These are phyloP conservation scores for Kwoniella dejecticola DNA, from an alignment of 768 basidiomycete genomes.

Conservation along the genomic window DNA sequence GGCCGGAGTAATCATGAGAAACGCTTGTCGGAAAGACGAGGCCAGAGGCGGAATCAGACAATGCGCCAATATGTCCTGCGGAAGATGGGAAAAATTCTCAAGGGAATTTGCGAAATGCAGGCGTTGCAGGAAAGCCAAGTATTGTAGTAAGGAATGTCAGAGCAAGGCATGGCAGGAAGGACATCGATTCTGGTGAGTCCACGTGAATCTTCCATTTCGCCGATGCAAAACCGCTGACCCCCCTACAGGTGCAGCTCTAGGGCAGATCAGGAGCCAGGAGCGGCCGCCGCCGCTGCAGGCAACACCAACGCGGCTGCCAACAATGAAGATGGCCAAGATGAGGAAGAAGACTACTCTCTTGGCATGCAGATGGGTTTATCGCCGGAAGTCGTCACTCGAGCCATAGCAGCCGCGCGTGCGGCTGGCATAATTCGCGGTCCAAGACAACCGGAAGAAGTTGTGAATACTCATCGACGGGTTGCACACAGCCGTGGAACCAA, in stretches of 20 bases:
- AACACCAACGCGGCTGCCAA: not conserved
- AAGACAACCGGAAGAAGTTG: not conserved
- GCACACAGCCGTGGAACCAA: not conserved
- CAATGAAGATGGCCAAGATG: constrained; percentile 25
- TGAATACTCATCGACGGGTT: not conserved
- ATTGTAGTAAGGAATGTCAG: constrained; percentile 96
- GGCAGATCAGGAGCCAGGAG: constrained; percentile 26
- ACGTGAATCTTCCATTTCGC: not conserved
- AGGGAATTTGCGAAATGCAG: constrained; percentile 97
- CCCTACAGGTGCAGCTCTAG: constrained; percentile 37
- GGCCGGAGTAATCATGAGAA: constrained; percentile 99
- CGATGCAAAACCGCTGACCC: no score
- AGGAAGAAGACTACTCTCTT: constrained; percentile 25
- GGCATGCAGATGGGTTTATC: constrained; percentile 21
- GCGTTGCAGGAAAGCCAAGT: constrained; percentile 94
- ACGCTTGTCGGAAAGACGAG: constrained; percentile 97
- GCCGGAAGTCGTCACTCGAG: constrained; percentile 17
- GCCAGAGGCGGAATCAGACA: constrained; percentile 87
- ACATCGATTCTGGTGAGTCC: constrained; percentile 85
- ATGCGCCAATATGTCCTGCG: constrained; percentile 98
- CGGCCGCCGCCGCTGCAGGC: constrained; percentile 11
- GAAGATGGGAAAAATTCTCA: constrained; percentile 87
- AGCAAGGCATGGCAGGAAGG: constrained; percentile 95
- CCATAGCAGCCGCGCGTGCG: constrained; percentile 15
- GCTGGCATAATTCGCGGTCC: constrained; percentile 14